Percentiles rank a stretch among this genome's conserved stretches.
Conservation (phyloP, 2,329 filamentous ascomycete species). For the Elsinoe fawcettii region DNA sequence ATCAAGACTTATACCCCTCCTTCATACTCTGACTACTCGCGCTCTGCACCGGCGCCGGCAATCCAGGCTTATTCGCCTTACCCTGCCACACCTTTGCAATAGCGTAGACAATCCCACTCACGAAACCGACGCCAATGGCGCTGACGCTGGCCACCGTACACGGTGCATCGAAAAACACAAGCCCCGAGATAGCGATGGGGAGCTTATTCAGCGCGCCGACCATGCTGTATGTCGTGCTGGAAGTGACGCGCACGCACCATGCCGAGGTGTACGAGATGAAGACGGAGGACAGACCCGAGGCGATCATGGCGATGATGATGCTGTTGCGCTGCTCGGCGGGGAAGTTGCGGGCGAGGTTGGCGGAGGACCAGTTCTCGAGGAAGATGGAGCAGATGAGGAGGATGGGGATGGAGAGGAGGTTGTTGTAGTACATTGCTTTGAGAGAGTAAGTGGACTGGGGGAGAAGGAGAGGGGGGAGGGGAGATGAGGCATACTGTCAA, state of each 20-base stretch:
- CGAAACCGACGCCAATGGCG: constrained; percentile 82
- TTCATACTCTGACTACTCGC: constrained; percentile 86
- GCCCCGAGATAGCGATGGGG: constrained; percentile 82
- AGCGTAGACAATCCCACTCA: constrained; percentile 86
- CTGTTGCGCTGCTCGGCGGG: constrained; percentile 69
- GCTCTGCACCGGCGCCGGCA: constrained; percentile 56
- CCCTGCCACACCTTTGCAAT: constrained; percentile 78
- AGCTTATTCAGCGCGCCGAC: constrained; percentile 97
- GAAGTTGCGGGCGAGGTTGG: constrained; percentile 82
- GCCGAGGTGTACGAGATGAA: constrained; percentile 99
- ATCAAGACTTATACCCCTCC: constrained; percentile 64
- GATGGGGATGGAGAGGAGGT: constrained; percentile 90
- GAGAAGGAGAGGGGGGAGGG: neutral
- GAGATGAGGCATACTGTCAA: constrained; percentile 69
- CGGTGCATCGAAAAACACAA: constrained; percentile 91
- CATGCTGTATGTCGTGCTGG: constrained; percentile 98
- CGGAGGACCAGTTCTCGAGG: constrained; percentile 83
- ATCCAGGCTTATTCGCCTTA: constrained; percentile 51
- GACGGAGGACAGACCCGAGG: constrained; percentile 85
- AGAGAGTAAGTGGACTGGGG: neutral
- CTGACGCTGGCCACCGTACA: constrained; percentile 87
- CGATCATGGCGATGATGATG: constrained; percentile 80
- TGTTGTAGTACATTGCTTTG: constrained; percentile 99
- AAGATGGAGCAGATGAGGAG: constrained; percentile 74
- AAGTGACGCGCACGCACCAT: constrained; percentile 96